Evolutionary conservation across 345 rosid genomes (phyloP), one percentile per base, ranked within the genome.

Genomic region (Cardiospermum halicacabum): DNA sequence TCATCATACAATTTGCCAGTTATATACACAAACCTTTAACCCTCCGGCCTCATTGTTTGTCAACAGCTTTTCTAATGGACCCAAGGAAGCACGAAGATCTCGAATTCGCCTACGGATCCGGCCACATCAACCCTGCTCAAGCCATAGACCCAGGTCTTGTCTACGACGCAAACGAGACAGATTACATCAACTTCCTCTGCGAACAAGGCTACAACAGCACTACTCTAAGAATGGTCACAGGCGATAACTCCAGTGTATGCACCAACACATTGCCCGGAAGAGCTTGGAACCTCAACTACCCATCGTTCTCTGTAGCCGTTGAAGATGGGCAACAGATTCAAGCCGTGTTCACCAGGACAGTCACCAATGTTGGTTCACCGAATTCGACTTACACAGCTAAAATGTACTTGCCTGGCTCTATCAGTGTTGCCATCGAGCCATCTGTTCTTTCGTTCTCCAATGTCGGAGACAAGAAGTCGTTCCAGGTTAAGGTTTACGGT

Each of bases 111-210:
- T 68, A 68, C 1, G 83, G 85, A 0, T 63, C 82, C 1, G 85
- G 85, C 4, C 80, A 73, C 25, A 58, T 78, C 58, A 72, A 78
- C 67, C 85, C 83, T 15, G 6, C 31, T 10, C 21, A 42, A 4
- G 82, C 82, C n/a, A 16, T 69, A 7, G 48, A 71, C 2, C 82
- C 82, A 0, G 82, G 85, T 3, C 73, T 81, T 3, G 71, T 78
- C 18, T 78, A 78, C 9, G 82, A 81, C 63, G 70, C 74, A 11
- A 9, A 26, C 3, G 80, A 72, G 12, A 43, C 40, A 5, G 82
- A 72, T 51, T 81, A 81, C 64, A 56, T 84, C 28, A 65, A 69
- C 64, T 84, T 74, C 75, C 85, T 81, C 11, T 81, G 89, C 73
- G 70, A 72, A 57, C 78, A 76, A 53, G 84, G 82, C 2, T 81